phyloP scores from a whole-genome alignment of 2,329 filamentous ascomycete genomes.

The Aspergillus sp. region DNA sequence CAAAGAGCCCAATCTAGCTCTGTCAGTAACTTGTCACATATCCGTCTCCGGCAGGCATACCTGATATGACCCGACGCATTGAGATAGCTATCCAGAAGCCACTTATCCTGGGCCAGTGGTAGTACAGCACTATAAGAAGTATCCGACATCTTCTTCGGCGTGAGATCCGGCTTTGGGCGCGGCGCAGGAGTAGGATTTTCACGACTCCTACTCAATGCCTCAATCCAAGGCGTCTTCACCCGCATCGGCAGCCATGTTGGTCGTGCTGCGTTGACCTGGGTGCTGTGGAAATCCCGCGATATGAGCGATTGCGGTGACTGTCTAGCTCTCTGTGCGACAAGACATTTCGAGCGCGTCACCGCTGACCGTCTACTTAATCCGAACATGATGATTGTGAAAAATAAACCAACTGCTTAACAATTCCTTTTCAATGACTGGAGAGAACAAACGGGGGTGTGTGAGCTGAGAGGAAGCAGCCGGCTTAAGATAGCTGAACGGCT shows the following conservation, averaged over 20 bases:
- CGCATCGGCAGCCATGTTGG: conserved; percentile 50
- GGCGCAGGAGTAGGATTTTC: conserved; percentile 30
- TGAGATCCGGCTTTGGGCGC: conserved; percentile 50
- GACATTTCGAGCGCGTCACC: conserved; percentile 13
- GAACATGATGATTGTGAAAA: conserved; percentile 9
- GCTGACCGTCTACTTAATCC: conserved; percentile 13
- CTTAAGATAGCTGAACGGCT: not conserved
- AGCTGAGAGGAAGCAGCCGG: not conserved
- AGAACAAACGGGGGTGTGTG: too few relatives aligned
- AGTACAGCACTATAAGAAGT: conserved; percentile 66
- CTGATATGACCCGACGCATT: conserved; percentile 71
- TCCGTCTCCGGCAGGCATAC: conserved; percentile 23
- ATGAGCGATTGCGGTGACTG: conserved; percentile 4
- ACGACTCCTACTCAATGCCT: conserved; percentile 55
- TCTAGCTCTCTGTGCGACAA: conserved; percentile 7
- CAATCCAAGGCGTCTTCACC: conserved; percentile 64
- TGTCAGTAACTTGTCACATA: conserved; percentile 1
- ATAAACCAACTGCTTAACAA: not conserved
- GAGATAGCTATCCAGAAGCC: conserved; percentile 72
- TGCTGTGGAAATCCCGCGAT: conserved; percentile 23
- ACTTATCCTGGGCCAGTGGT: conserved; percentile 68
- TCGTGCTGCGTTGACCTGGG: conserved; percentile 18
- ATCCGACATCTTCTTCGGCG: conserved; percentile 65
- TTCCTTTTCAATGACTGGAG: too few relatives aligned
- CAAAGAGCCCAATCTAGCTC: conserved; percentile 59